Conservation (phyloP, 192 early-diverging fungal genomes). For the Kickxella alabastrina region DNA sequence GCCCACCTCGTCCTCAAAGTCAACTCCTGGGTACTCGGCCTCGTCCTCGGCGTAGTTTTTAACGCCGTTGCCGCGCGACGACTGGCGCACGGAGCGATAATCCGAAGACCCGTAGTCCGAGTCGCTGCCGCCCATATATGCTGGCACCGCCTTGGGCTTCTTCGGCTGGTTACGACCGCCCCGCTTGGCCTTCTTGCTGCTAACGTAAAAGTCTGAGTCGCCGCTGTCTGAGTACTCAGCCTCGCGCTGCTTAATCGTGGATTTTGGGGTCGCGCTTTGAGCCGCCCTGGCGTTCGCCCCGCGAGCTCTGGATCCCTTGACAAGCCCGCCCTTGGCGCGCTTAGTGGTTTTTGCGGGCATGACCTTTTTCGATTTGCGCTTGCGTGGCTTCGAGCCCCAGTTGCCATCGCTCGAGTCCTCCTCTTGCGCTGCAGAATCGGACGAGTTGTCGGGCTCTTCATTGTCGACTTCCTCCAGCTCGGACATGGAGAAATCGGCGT, state of each 20-base stretch:
- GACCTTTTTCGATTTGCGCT: conserved; percentile 47
- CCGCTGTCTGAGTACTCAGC: conserved; percentile 38
- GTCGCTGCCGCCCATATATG: conserved; percentile 44
- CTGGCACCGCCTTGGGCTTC: conserved; percentile 30
- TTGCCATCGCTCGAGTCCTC: conserved; percentile 51
- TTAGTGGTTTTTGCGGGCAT: conserved; percentile 21
- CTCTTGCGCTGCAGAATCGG: conserved; percentile 17
- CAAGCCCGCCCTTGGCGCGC: conserved; percentile 29
- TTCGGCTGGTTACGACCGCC: conserved; percentile 22
- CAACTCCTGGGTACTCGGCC: conserved; percentile 38
- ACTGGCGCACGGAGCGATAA: conserved; percentile 40
- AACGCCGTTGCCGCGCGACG: conserved; percentile 27
- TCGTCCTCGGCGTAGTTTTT: conserved; percentile 53
- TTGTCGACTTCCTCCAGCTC: conserved; percentile 40
- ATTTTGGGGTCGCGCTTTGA: conserved; percentile 5
- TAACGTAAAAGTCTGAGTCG: conserved; percentile 40
- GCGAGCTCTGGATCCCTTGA: conserved; percentile 4
- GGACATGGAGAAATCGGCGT: conserved; percentile 40
- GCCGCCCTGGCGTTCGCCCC: conserved; percentile 3
- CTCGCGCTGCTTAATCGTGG: conserved; percentile 11
- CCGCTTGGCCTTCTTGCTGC: conserved; percentile 32
- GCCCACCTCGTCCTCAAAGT: conserved; percentile 38
- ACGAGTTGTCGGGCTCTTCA: conserved; percentile 47
- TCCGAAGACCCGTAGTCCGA: conserved; percentile 49
- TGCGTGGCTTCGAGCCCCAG: conserved; percentile 45